Percentiles rank a stretch among this genome's conserved stretches.
phyloP scores from a whole-genome alignment of 2,329 filamentous ascomycete species.

The Aspergillus sp. region DNA sequence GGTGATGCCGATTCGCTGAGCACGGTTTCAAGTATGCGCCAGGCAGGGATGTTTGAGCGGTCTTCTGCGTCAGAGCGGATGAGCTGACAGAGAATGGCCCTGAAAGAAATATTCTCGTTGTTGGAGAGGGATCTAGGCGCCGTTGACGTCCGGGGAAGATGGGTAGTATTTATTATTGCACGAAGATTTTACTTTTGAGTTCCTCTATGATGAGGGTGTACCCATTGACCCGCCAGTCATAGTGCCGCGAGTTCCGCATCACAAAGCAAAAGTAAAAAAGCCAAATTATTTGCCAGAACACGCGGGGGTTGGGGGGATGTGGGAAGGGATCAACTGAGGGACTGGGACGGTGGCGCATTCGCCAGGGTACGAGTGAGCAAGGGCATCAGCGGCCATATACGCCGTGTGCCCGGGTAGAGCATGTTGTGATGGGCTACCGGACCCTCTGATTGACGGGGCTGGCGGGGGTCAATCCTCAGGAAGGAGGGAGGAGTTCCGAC shows the following conservation, averaged over 20 bases:
- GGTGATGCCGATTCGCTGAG: conserved; percentile 6
- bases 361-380: conserved; percentile 11
- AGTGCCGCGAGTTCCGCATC: conserved; percentile 1
- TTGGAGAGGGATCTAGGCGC: background rate
- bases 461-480: background rate
- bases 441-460: conserved; percentile 15
- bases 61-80: background rate
- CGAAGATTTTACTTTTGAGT: background rate
- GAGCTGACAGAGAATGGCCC: background rate
- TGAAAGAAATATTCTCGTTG: conserved; percentile 1
- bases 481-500: conserved; percentile 9
- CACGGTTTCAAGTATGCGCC: conserved; percentile 11
- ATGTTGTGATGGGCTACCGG: conserved; percentile 7
- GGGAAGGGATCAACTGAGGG: conserved; percentile 8
- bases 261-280: conserved; percentile 2
- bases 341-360: conserved; percentile 5
- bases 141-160: conserved; percentile 4
- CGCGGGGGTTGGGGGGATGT: conserved; percentile 1
- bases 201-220: background rate
- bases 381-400: conserved; percentile 8
- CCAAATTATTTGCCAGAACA: conserved; percentile 5
- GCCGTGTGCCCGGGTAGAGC: conserved; percentile 6
- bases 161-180: background rate
- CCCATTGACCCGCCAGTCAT: background rate
- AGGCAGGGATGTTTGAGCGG: conserved; percentile 5